A percentile compares a stretch with the other conserved stretches of the same genome.
Evolutionary conservation across 805 yeast genomes (phyloP).

Genomic region (Wickerhamiella slavikovae): DNA sequence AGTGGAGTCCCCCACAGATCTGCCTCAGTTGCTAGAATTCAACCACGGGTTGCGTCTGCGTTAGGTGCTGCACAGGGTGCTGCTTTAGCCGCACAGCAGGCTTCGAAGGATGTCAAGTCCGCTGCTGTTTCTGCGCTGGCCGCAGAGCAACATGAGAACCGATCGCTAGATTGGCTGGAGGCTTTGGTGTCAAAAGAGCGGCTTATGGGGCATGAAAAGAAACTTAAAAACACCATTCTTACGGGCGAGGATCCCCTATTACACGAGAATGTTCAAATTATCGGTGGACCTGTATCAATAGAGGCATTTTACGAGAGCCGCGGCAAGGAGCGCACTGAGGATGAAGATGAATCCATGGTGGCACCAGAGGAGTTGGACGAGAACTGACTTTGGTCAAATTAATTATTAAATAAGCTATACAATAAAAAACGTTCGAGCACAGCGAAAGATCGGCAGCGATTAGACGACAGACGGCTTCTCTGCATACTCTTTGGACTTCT

Average conservation of each 20-base stretch:
- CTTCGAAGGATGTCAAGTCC: slow-evolving; percentile 5
- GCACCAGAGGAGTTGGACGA: neutral
- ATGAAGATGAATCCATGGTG: neutral
- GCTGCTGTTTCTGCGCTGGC: neutral
- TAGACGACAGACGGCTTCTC: too few species aligned
- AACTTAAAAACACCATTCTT: slow-evolving; percentile 16
- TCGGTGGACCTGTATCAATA: slow-evolving; percentile 10
- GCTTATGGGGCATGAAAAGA: slow-evolving; percentile 17
- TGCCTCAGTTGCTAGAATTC: slow-evolving; percentile 7
- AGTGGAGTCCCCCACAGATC: slow-evolving; percentile 9
- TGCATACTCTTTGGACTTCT: neutral
- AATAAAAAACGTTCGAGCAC: neutral
- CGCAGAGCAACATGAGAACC: slow-evolving; percentile 1
- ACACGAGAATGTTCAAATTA: slow-evolving; percentile 4
- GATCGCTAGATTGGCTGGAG: slow-evolving; percentile 17
- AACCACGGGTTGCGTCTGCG: slow-evolving; percentile 6
- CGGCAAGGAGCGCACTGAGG: neutral
- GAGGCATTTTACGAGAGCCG: slow-evolving; percentile 4
- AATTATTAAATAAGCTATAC: neutral
- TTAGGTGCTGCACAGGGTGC: slow-evolving; percentile 12
- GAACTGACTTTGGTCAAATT: neutral
- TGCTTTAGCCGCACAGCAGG: slow-evolving; percentile 10
- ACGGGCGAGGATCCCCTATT: slow-evolving; percentile 2
- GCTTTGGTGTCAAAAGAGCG: slow-evolving; percentile 15
- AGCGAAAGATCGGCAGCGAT: too few species aligned